phyloP scores from a whole-genome alignment of 805 yeast genomes.

The Saccharomyces eubayanus region DNA sequence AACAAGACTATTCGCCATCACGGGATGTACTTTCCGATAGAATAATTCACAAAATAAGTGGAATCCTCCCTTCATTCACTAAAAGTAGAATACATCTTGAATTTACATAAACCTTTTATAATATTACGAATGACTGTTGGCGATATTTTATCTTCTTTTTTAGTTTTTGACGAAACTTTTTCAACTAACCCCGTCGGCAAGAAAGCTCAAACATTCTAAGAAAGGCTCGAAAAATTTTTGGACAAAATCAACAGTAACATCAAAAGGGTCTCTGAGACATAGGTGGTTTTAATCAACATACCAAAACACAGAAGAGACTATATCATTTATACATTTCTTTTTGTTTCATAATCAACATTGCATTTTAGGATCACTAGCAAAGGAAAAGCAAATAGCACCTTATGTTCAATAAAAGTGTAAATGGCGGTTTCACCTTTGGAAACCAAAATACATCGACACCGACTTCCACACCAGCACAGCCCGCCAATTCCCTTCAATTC shows the following conservation, averaged over 20 bases:
- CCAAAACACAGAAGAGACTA: background rate
- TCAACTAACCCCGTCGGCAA: background rate
- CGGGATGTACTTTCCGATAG: background rate
- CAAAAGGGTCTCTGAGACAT: background rate
- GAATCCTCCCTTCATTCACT: background rate
- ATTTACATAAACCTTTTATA: background rate
- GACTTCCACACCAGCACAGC: constrained; percentile 27
- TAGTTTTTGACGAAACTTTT: background rate
- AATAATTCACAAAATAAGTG: background rate
- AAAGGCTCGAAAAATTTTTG: background rate
- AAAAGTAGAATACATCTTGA: background rate
- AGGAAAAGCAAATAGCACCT: background rate
- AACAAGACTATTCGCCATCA: background rate
- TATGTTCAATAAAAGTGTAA: constrained; percentile 18
- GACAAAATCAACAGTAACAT: background rate
- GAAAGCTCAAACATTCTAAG: background rate
- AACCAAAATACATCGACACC: constrained; percentile 28
- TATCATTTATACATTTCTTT: background rate
- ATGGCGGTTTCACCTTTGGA: constrained; percentile 22
- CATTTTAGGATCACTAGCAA: background rate
- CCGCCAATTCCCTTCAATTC: constrained; percentile 16
- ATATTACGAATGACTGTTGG: background rate
- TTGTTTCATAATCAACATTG: background rate
- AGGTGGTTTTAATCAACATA: background rate
- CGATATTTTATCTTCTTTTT: background rate